These are phyloP conservation scores for Elasticomyces elasticus DNA, from an alignment of 495 filamentous ascomycete species.

Conservation along the genomic window DNA sequence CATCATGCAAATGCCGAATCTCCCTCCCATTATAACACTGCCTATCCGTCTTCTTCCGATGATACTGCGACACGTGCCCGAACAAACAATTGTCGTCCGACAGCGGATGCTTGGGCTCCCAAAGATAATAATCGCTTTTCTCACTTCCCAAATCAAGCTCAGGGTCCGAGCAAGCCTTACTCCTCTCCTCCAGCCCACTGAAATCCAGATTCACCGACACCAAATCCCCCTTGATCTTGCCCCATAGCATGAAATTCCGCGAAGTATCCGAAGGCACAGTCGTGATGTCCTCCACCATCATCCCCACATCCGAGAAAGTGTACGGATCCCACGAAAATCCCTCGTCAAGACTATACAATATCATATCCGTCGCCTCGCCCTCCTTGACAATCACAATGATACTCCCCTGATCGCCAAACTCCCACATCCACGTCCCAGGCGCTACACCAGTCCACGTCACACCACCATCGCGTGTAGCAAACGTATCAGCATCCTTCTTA, in stretches of 20 bases:
- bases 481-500: constrained; percentile 65
- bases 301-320: constrained; percentile 57
- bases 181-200: constrained; percentile 54
- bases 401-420: constrained; percentile 87
- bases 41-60: constrained; percentile 66
- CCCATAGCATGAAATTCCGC: constrained; percentile 86
- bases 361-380: constrained; percentile 48
- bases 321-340: constrained; percentile 67
- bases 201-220: constrained; percentile 80
- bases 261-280: constrained; percentile 84
- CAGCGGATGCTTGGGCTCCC: constrained; percentile 70
- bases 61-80: constrained; percentile 79
- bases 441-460: constrained; percentile 73
- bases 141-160: constrained; percentile 46
- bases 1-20: constrained; percentile 57
- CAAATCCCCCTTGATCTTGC: constrained; percentile 42
- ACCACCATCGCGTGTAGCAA: constrained; percentile 81
- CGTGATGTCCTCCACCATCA: constrained; percentile 65
- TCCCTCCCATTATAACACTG: constrained; percentile 70
- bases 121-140: constrained; percentile 70
- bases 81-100: constrained; percentile 76
- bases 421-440: constrained; percentile 82
- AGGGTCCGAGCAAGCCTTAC: constrained; percentile 55
- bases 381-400: constrained; percentile 75
- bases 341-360: constrained; percentile 72